phyloP scores from a whole-genome alignment of 306 rosid genomes.

The Cicer chorassanicum region DNA sequence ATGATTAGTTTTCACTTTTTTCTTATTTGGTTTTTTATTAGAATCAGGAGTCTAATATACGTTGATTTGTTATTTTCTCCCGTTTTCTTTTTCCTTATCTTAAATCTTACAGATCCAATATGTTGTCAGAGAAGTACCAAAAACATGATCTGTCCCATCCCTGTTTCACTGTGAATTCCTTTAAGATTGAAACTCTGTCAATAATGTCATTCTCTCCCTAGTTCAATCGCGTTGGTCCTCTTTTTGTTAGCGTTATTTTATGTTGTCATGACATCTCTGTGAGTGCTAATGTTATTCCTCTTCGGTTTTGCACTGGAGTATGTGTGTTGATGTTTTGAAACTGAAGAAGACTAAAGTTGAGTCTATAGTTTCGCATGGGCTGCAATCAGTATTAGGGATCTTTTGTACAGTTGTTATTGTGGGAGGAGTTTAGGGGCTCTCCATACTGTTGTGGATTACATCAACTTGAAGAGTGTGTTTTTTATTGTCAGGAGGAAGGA shows the following conservation, averaged over 20 bases:
- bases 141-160: neutral
- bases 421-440: neutral
- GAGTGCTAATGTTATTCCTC: neutral
- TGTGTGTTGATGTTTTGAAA: neutral
- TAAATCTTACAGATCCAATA: neutral
- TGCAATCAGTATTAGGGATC: neutral
- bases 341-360: neutral
- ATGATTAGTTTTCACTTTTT: neutral
- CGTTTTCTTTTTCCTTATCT: neutral
- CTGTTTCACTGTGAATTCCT: neutral
- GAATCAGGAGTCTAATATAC: no score
- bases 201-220: neutral
- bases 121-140: neutral
- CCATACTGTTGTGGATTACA: no score
- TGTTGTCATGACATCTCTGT: neutral
- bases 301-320: neutral
- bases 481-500: neutral
- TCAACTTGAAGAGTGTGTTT: neutral
- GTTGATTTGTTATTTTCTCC: neutral
- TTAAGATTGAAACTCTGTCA: neutral
- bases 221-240: neutral
- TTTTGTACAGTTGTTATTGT: neutral
- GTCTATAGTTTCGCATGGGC: slow-evolving; percentile 6
- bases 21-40: neutral
- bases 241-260: neutral